A percentile compares a stretch with the other conserved stretches of the same genome.
Conservation (phyloP, 2,329 filamentous ascomycete species). For the Penicillium sp. region DNA sequence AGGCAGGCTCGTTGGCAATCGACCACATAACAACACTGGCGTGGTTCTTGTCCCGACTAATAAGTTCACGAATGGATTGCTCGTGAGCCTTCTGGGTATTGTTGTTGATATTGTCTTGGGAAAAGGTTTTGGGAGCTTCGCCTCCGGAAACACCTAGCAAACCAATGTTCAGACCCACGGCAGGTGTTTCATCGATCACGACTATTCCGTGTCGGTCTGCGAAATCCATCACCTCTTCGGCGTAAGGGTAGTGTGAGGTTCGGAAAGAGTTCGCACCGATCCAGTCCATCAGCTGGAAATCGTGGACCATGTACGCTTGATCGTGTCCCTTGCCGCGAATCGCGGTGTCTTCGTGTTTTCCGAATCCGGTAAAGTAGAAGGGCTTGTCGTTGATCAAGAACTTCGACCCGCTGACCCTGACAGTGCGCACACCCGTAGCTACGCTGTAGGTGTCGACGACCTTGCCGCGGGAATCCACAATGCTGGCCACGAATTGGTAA, state of each 20-base stretch:
- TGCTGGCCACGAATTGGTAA: constrained; percentile 20
- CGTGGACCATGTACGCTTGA: constrained; percentile 30
- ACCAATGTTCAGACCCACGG: constrained; percentile 24
- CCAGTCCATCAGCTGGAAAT: constrained; percentile 30
- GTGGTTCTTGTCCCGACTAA: constrained; percentile 27
- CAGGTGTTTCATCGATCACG: constrained; percentile 28
- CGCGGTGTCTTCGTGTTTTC: constrained; percentile 27
- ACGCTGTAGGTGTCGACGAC: constrained; percentile 21
- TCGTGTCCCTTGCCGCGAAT: constrained; percentile 31
- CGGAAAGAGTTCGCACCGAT: constrained; percentile 33
- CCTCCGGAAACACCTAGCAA: constrained; percentile 9
- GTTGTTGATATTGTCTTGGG: neutral
- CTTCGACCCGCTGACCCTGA: constrained; percentile 16
- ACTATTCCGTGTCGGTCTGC: constrained; percentile 29
- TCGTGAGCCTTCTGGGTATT: constrained; percentile 14
- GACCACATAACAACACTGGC: constrained; percentile 26
- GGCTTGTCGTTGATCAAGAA: constrained; percentile 28
- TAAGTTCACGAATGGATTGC: constrained; percentile 22
- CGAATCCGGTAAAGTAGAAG: constrained; percentile 32
- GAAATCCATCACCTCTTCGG: constrained; percentile 27
- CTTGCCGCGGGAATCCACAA: constrained; percentile 9
- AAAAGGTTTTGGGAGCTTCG: neutral
- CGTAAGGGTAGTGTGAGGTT: constrained; percentile 31
- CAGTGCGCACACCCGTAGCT: constrained; percentile 19
- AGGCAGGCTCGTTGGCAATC: constrained; percentile 24